Conservation (phyloP, 2,329 filamentous ascomycete species). For the Talaromyces sp. region DNA sequence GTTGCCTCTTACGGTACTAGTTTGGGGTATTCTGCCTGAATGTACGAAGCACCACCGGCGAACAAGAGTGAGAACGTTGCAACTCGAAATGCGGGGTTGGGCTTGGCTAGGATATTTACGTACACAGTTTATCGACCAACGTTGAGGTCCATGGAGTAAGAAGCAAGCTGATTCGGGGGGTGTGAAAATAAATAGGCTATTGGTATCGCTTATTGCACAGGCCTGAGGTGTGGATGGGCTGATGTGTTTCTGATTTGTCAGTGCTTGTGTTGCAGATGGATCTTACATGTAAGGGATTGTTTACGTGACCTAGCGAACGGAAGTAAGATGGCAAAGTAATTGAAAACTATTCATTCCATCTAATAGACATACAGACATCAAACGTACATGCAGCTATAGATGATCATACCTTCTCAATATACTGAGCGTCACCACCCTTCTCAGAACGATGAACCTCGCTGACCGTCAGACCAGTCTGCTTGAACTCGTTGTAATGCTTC, state of each 20-base stretch:
- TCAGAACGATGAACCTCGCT: slow-evolving; percentile 6
- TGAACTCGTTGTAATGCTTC: slow-evolving; percentile 12
- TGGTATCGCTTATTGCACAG: neutral
- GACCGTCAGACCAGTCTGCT: slow-evolving; percentile 9
- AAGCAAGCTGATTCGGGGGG: neutral
- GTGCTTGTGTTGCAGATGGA: no score
- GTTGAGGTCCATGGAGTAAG: neutral
- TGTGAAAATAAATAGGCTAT: neutral
- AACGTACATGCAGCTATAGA: neutral
- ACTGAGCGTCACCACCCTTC: slow-evolving; percentile 2
- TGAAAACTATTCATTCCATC: neutral
- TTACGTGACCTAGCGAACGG: neutral
- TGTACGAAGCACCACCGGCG: neutral
- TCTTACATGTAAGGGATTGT: no score
- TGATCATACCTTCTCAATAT: slow-evolving; percentile 4
- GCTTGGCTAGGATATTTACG: neutral
- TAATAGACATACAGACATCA: neutral
- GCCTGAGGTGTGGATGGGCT: neutral
- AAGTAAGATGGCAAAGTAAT: neutral
- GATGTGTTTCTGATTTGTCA: neutral
- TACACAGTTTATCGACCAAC: neutral
- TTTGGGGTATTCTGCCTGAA: neutral
- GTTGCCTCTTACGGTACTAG: neutral
- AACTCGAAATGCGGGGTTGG: neutral
- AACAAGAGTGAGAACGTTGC: neutral